phyloP scores from a whole-genome alignment of 257 asterid genomes.

The Dorcoceras hygrometricum region DNA sequence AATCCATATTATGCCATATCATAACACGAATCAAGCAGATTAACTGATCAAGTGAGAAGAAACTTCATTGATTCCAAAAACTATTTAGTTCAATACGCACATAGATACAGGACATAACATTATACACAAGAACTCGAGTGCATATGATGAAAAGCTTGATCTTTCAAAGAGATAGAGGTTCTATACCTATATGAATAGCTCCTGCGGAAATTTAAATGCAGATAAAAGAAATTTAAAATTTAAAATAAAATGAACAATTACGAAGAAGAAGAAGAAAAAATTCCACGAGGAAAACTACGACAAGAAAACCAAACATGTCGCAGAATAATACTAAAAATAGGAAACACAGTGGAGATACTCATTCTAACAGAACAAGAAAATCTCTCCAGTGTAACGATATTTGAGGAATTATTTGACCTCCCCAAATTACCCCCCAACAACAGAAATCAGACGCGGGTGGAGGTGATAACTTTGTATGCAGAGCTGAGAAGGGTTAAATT shows the following conservation, averaged over 20 bases:
- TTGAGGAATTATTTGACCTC: slow-evolving; percentile 43
- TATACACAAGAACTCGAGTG: not conserved
- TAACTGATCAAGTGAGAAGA: not conserved
- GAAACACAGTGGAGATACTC: slow-evolving; percentile 20
- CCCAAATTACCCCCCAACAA: slow-evolving; percentile 47
- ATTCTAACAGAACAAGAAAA: slow-evolving; percentile 19
- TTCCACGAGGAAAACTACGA: not conserved
- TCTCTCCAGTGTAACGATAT: slow-evolving; percentile 25
- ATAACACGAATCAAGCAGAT: slow-evolving; percentile 14
- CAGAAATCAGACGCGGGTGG: slow-evolving; percentile 11
- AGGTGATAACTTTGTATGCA: slow-evolving; percentile 18
- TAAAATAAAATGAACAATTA: slow-evolving; percentile 22
- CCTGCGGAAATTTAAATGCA: slow-evolving; percentile 13
- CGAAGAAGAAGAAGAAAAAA: slow-evolving; percentile 21
- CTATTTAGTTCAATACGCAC: not conserved
- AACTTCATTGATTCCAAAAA: not conserved
- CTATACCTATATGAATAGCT: not conserved
- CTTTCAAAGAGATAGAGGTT: not conserved
- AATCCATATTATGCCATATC: slow-evolving; percentile 21
- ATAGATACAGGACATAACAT: not conserved
- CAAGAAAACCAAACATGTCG: not conserved
- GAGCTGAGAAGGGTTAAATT: slow-evolving; percentile 26
- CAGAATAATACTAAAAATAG: slow-evolving; percentile 38
- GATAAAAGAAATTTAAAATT: slow-evolving; percentile 12
- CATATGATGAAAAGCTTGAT: not conserved